Base-by-base conservation (phyloP, 23 red algal species). In the Chondrus crispus region DNA sequence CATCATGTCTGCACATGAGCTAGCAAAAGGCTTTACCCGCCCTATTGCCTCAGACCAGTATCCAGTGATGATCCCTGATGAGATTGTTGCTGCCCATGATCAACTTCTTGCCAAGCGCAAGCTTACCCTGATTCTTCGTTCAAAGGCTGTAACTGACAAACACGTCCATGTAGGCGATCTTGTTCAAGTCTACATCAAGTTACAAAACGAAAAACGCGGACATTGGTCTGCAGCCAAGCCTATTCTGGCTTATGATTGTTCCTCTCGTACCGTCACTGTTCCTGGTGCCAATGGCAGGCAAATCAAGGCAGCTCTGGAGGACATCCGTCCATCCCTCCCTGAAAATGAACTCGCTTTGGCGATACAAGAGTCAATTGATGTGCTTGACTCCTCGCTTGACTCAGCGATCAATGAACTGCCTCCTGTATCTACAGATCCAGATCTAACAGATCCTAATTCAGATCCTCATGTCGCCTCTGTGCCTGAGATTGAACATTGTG, bases 101-200 rank as follows among this genome's bases (percentile, higher is more conserved):
- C 20, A 20, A 38, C 19, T 85, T 11, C 5, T 68, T 28, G 55
- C 81, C 2, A 85, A 85, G 55, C 81, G 62, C 2, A 88, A 88
- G 42, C 69, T 88, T 8, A 88, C 84, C 3, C 44, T 75, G 5
- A 85, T 85, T 12, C 81, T 85, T 28, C 54, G 81, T n/a, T 85
- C 81, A 2, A 85, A 85, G 28, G 62, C 53, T 22, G 5, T 42
- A 5, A 50, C 54, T 68, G 81, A 85, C 7, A 40, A 35, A 11
- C 54, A 46, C 13, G 36, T 85, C 20, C 2, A 41, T 66, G 55
- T 85, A 5, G 81, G 81, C 8, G 81, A 85, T 54, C 2, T 85
- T 4, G 81, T 85, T 2, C 81, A 85, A 69, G 57, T 85, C 3
- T 85, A 41, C 81, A 46, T 68, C 36, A 85, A 68, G 28, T 35